Evolutionary conservation across 106 monocot species (phyloP).

Genomic region (Dendrobium huoshanense): DNA sequence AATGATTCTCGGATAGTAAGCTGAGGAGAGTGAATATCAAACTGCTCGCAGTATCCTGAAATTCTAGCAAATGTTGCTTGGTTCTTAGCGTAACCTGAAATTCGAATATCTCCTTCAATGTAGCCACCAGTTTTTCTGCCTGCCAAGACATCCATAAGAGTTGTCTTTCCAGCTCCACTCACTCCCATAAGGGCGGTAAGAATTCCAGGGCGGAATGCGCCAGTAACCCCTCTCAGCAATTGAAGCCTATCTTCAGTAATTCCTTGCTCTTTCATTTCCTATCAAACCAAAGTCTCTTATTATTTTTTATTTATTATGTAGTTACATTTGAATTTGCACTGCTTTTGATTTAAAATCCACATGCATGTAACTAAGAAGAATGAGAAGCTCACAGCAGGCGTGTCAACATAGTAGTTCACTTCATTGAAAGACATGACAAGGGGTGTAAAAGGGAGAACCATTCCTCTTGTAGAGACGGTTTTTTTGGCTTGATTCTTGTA

Average conservation of each 20-base stretch:
- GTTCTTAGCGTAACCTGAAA: slow-evolving; percentile 59
- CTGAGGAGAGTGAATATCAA: slow-evolving; percentile 66
- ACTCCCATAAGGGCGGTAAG: slow-evolving; percentile 75
- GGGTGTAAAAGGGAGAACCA: slow-evolving; percentile 67
- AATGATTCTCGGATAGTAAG: slow-evolving; percentile 59
- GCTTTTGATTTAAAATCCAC: not conserved
- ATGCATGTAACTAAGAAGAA: not conserved
- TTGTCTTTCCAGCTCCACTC: slow-evolving; percentile 83
- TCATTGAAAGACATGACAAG: slow-evolving; percentile 58
- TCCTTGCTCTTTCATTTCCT: slow-evolving; percentile 77
- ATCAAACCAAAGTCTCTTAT: not conserved
- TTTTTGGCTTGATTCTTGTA: slow-evolving; percentile 4
- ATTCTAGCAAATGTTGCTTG: slow-evolving; percentile 68
- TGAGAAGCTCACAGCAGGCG: slow-evolving; percentile 50
- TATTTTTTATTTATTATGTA: not conserved
- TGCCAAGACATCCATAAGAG: slow-evolving; percentile 77
- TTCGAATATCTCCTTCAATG: slow-evolving; percentile 55
- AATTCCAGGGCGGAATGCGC: slow-evolving; percentile 68
- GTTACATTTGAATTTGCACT: not conserved
- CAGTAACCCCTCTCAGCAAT: slow-evolving; percentile 41
- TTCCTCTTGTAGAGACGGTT: slow-evolving; percentile 20
- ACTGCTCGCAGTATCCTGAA: slow-evolving; percentile 73
- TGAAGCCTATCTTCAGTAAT: slow-evolving; percentile 51
- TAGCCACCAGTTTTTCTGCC: slow-evolving; percentile 72
- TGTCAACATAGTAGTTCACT: slow-evolving; percentile 64